These are phyloP conservation scores for Centrapalus pauciflorus DNA, from an alignment of 129 eudicot genomes.

Conservation along the genomic window DNA sequence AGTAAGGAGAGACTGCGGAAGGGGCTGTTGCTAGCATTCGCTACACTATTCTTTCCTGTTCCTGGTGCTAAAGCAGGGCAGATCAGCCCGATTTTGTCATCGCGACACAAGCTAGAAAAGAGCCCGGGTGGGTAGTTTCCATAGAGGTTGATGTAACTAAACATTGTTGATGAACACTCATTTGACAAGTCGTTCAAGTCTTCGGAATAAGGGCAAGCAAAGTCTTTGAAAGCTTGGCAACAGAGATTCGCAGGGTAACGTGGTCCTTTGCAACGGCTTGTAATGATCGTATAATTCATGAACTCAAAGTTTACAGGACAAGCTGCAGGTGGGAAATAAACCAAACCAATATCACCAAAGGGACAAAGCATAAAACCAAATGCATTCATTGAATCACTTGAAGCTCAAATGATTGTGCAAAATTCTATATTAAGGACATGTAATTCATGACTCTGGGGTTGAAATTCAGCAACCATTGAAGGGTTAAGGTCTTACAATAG, in stretches of 20 bases:
- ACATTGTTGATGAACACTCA: conserved; percentile 58
- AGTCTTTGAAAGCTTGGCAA: conserved; percentile 56
- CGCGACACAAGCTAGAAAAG: conserved; percentile 51
- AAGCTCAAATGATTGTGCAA: background rate
- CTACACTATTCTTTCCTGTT: conserved; percentile 13
- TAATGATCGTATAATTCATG: conserved; percentile 58
- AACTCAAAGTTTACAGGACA: conserved; percentile 70
- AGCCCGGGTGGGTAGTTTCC: conserved; percentile 64
- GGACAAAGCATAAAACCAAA: background rate
- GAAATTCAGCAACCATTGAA: background rate
- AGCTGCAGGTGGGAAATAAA: conserved; percentile 44
- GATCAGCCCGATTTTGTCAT: conserved; percentile 48
- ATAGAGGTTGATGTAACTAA: conserved; percentile 58
- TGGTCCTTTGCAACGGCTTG: conserved; percentile 73
- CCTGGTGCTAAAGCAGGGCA: conserved; percentile 49
- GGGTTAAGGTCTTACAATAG: too few species aligned
- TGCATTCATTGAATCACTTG: background rate
- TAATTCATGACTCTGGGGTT: background rate
- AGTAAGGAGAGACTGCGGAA: conserved; percentile 4
- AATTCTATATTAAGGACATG: background rate
- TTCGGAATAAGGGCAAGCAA: conserved; percentile 61
- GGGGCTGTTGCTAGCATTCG: conserved; percentile 21
- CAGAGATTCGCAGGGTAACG: conserved; percentile 43
- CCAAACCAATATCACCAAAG: background rate
- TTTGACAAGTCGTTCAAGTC: conserved; percentile 46